Conservation (phyloP, 176 grass and related monocot species). For the Typha latifolia region DNA sequence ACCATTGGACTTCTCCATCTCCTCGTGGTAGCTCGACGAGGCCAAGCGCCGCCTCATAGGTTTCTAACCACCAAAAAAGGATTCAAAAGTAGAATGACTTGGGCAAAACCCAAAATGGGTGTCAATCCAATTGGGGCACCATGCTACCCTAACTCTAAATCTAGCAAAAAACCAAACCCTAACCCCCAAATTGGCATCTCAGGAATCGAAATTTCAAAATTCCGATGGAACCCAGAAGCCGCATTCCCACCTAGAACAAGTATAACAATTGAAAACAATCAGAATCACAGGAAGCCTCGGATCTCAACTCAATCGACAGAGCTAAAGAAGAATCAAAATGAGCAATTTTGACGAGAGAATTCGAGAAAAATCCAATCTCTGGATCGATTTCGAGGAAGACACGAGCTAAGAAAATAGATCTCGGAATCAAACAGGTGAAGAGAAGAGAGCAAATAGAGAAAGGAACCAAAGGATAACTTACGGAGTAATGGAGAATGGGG, state of each 20-base stretch:
- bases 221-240: not conserved
- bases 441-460: constrained; percentile 9
- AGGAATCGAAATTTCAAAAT: constrained; percentile 13
- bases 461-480: constrained; percentile 5
- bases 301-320: constrained; percentile 10
- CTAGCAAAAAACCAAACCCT: not conserved
- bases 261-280: not conserved
- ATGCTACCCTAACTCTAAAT: constrained; percentile 11
- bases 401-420: not conserved
- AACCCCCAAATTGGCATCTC: constrained; percentile 8
- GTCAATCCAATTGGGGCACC: constrained; percentile 13
- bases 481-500: too few species aligned
- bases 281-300: constrained; percentile 3
- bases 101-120: constrained; percentile 4
- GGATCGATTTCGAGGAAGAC: not conserved
- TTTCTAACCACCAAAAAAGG: constrained; percentile 7
- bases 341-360: constrained; percentile 11
- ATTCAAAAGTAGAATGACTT: not conserved
- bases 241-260: not conserved
- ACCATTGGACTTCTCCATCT: constrained; percentile 57
- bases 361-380: not conserved
- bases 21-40: constrained; percentile 33
- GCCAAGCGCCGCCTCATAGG: constrained; percentile 61
- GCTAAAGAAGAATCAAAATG: not conserved
- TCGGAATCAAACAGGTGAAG: not conserved